A percentile compares a stretch with the other conserved stretches of the same genome.
phyloP scores from a whole-genome alignment of 2,329 filamentous ascomycete genomes.

The Fusarium haematococcum region DNA sequence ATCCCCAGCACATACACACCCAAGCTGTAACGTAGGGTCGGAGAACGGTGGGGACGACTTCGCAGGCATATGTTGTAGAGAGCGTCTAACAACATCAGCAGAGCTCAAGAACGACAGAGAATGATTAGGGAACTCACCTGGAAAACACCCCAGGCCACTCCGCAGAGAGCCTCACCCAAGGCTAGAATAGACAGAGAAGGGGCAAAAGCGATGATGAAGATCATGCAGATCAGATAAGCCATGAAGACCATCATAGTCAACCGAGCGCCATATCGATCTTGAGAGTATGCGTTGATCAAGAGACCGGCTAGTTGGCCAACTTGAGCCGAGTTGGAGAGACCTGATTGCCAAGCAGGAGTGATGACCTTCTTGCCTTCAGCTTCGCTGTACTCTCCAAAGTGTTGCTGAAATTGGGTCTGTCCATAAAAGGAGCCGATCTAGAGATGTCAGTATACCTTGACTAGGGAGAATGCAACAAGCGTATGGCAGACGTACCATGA shows the following conservation, averaged over 20 bases:
- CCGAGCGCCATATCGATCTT: conserved; percentile 49
- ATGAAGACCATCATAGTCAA: conserved; percentile 13
- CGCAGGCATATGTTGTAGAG: neutral
- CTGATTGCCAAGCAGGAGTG: conserved; percentile 45
- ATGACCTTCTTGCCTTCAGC: conserved; percentile 50
- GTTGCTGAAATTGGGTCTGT: conserved; percentile 6
- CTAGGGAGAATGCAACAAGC: neutral
- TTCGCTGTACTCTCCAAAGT: neutral
- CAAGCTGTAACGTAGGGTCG: conserved; percentile 54
- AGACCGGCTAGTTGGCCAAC: conserved; percentile 40
- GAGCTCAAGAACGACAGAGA: accelerated
- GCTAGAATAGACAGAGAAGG: neutral
- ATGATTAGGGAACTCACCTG: neutral
- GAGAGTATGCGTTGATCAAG: conserved; percentile 54
- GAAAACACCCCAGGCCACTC: neutral
- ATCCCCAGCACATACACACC: conserved; percentile 56
- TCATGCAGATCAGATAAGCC: neutral
- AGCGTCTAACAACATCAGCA: neutral
- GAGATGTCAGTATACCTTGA: neutral
- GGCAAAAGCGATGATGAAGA: neutral
- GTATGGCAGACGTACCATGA: neutral
- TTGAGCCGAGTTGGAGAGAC: neutral
- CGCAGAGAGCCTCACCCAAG: neutral
- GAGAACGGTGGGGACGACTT: conserved; percentile 37
- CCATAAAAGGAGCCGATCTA: conserved; percentile 13